Evolutionary conservation across 1,284 basidiomycete species (phyloP).

Genomic region (Cystobasidium slooffiae): DNA sequence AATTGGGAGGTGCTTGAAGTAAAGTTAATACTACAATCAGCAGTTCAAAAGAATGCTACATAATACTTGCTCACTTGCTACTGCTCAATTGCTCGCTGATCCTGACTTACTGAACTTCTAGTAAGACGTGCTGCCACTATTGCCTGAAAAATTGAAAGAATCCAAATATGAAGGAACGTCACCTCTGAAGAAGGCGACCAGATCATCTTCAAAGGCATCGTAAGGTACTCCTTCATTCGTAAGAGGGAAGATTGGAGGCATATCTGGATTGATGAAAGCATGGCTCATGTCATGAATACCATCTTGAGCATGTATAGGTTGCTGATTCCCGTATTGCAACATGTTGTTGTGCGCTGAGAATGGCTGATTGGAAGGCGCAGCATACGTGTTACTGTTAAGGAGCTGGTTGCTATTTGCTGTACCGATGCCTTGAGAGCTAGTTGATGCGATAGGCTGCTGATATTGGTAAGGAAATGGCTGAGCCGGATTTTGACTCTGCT

Average conservation of each 20-base stretch:
- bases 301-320: background rate
- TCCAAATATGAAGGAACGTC: slow-evolving; percentile 29
- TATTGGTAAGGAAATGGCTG: background rate
- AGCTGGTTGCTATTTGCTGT: background rate
- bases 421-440: background rate
- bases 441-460: background rate
- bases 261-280: slow-evolving; percentile 15
- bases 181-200: slow-evolving; percentile 36
- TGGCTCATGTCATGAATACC: background rate
- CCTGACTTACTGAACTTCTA: background rate
- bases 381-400: background rate
- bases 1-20: too few species aligned
- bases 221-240: slow-evolving; percentile 26
- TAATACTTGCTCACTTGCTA: too few species aligned
- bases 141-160: slow-evolving; percentile 1
- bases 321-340: background rate
- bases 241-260: slow-evolving; percentile 29
- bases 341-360: background rate
- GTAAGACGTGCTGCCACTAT: background rate
- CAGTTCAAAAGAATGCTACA: too few species aligned
- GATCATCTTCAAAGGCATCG: slow-evolving; percentile 33
- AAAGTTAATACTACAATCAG: too few species aligned
- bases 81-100: too few species aligned
- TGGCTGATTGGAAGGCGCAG: background rate
- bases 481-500: background rate